Evolutionary conservation across 495 filamentous ascomycete genomes (phyloP), one percentile per base, ranked within the genome.

Genomic region (Penicillium riverlandense): DNA sequence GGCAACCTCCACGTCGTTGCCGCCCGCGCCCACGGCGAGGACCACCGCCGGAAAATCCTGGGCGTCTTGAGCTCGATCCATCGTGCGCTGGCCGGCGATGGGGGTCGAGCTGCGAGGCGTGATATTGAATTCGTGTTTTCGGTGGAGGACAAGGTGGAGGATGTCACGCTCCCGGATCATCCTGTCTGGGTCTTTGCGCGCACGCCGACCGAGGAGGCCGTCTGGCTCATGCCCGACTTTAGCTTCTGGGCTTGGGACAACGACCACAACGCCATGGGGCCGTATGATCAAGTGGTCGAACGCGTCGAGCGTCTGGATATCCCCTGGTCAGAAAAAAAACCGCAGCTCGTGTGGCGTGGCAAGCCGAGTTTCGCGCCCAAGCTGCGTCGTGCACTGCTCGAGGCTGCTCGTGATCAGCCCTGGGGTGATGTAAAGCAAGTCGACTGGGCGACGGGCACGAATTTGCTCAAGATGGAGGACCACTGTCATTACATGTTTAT

Each of bases 141-240:
- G 16, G 59, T 76, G 5, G 72, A 77, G 46, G 78, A 83, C 46
- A 67, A 72, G 37, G 62, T 70, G 7, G 54, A 61, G 14, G 66
- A 70, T 40, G 64, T 70, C 1, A 66, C 63, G 1, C 62, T 50
- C 35, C 44, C 71, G 0, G 68, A 76, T 32, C 66, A 80, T 42
- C 57, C 66, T 4, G 65, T 76, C 10, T 83, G 79, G 78, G 65
- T 67, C 7, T 72, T 74, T 50, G 62, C 78, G 4, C 63, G 62
- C 8, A 61, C 61, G 4, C 57, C 59, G 1, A 52, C 44, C 9
- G 66, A 73, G 31, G 61, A 48, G 63, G 77, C 44, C 1, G 62
- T 66, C 38, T 90, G 86, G 79, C 54, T 86, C 0, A 84, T 90
- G 63, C 86, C 86, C 1, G 85, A 90, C 61, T 90, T 89, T 58